These are phyloP conservation scores for Jacaranda copaia DNA, from an alignment of 257 asterid genomes.

Conservation along the genomic window DNA sequence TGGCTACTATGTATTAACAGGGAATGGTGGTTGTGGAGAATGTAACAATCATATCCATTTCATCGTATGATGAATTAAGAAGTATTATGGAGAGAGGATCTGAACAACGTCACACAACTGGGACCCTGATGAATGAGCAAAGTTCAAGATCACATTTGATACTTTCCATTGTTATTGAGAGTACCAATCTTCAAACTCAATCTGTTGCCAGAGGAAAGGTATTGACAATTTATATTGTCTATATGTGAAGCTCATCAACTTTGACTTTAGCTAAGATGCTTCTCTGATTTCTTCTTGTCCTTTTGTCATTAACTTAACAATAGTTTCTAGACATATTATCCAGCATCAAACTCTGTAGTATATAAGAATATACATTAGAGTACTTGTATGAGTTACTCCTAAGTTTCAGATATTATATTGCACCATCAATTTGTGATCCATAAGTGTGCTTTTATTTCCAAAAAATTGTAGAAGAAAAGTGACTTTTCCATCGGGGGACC, in stretches of 20 bases:
- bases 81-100: constrained; percentile 78
- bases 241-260: constrained; percentile 22
- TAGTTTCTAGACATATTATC: not conserved
- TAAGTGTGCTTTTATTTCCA: not conserved
- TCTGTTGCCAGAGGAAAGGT: constrained; percentile 98
- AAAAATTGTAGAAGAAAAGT: too few relatives aligned
- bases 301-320: constrained; percentile 2
- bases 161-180: constrained; percentile 85
- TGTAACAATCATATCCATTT: constrained; percentile 68
- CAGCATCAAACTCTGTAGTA: not conserved
- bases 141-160: constrained; percentile 98
- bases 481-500: not conserved
- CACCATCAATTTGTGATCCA: not conserved
- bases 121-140: constrained; percentile 90
- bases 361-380: not conserved
- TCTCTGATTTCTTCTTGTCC: not conserved
- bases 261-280: not conserved
- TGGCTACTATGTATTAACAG: constrained; percentile 46
- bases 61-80: constrained; percentile 75
- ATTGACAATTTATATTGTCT: constrained; percentile 27
- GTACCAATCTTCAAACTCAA: constrained; percentile 94
- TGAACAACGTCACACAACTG: constrained; percentile 90
- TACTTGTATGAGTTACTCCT: not conserved
- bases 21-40: constrained; percentile 97
- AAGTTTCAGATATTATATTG: not conserved